Evolutionary conservation across 2,329 filamentous ascomycete genomes (phyloP).

Genomic region (Sporothrix pseudoabietina): DNA sequence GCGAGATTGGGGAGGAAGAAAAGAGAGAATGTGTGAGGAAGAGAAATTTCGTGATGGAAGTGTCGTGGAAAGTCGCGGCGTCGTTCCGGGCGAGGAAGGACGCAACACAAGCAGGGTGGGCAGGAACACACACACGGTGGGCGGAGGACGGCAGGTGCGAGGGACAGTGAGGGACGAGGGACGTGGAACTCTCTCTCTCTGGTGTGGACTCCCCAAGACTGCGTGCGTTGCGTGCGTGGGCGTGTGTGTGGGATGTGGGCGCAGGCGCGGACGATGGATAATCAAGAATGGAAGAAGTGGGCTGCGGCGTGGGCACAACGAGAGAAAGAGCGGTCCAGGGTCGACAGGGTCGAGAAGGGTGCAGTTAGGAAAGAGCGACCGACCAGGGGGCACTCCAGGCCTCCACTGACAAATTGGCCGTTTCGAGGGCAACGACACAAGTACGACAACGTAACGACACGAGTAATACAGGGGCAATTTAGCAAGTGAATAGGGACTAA

Average conservation of each 20-base stretch:
- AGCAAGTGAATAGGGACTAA: neutral
- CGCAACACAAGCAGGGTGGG: constrained; percentile 8
- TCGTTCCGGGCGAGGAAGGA: constrained; percentile 30
- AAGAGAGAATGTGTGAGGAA: constrained; percentile 13
- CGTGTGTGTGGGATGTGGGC: neutral
- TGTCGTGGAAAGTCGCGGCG: constrained; percentile 29
- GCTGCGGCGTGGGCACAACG: neutral
- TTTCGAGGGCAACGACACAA: constrained; percentile 21
- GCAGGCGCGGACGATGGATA: constrained; percentile 3
- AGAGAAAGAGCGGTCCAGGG: constrained; percentile 20
- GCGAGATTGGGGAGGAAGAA: neutral
- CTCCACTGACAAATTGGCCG: constrained; percentile 1
- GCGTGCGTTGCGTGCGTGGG: constrained; percentile 5
- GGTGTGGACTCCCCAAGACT: neutral
- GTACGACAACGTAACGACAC: too few species aligned
- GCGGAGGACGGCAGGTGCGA: constrained; percentile 22
- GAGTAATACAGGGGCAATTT: neutral
- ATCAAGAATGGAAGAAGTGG: constrained; percentile 17
- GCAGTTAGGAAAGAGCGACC: constrained; percentile 7
- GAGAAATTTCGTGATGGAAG: constrained; percentile 26
- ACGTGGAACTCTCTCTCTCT: constrained; percentile 1
- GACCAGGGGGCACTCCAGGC: neutral
- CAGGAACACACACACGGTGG: neutral
- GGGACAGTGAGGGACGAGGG: constrained; percentile 16
- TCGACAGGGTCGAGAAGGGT: constrained; percentile 6